phyloP scores from a whole-genome alignment of 352 stramenopile genomes.

The Phytopythium cucurbitacearum region DNA sequence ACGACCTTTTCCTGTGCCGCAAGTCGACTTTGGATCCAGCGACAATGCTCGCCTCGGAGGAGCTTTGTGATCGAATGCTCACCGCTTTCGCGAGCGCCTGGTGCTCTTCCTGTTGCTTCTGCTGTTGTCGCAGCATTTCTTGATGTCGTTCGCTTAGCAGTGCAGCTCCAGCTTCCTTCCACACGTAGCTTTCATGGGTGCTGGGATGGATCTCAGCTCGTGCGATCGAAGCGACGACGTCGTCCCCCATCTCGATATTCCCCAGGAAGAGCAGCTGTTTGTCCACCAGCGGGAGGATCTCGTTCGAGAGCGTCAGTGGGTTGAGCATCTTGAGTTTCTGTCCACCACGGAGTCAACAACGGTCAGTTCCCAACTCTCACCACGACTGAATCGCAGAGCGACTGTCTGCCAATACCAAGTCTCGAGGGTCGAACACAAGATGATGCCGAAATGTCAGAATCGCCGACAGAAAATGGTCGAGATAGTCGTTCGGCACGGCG shows the following conservation, averaged over 20 bases:
- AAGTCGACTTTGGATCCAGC: constrained; percentile 5
- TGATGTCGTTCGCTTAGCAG: constrained; percentile 10
- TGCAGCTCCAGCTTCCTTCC: constrained; percentile 38
- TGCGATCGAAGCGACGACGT: constrained; percentile 51
- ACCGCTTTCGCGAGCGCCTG: constrained; percentile 4
- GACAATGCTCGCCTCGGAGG: constrained; percentile 44
- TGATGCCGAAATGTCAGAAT: constrained; percentile 88
- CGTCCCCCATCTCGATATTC: constrained; percentile 54
- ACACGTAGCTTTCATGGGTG: constrained; percentile 72
- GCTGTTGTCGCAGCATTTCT: constrained; percentile 6
- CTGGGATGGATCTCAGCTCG: constrained; percentile 54
- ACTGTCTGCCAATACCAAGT: constrained; percentile 29
- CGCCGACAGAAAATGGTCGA: constrained; percentile 45
- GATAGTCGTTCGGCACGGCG: constrained; percentile 33
- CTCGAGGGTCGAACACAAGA: constrained; percentile 79
- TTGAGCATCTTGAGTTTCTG: constrained; percentile 81
- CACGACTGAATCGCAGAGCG: constrained; percentile 9
- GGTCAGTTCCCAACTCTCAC: constrained; percentile 8
- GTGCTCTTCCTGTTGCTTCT: constrained; percentile 15
- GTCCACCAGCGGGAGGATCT: constrained; percentile 52
- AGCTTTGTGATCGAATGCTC: constrained; percentile 42
- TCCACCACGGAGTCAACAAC: neutral
- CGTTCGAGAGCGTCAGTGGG: constrained; percentile 48
- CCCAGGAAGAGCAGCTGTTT: constrained; percentile 62
- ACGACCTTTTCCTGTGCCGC: constrained; percentile 5